A percentile compares a stretch with the other conserved stretches of the same genome.
Conservation (phyloP, 306 rosid genomes). For the Astragalus glycyphyllos region DNA sequence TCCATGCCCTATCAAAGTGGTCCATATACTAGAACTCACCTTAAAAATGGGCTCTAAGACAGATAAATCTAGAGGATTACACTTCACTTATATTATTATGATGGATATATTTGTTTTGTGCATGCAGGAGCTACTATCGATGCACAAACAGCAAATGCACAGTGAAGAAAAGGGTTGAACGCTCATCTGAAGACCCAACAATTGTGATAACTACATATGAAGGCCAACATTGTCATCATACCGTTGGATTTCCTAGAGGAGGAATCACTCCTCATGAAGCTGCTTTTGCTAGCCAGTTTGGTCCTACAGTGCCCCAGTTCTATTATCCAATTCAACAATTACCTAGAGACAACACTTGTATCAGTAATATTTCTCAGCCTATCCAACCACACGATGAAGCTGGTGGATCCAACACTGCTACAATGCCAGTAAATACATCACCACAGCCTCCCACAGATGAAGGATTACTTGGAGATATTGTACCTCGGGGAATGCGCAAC, state of each 20-base stretch:
- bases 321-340: slow-evolving; percentile 62
- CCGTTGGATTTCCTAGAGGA: slow-evolving; percentile 72
- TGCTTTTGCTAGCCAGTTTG: slow-evolving; percentile 47
- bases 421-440: slow-evolving; percentile 34
- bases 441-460: slow-evolving; percentile 54
- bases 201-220: slow-evolving; percentile 91
- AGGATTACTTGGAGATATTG: slow-evolving; percentile 91
- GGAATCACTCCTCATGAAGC: slow-evolving; percentile 59
- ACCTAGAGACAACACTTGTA: slow-evolving; percentile 41
- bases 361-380: slow-evolving; percentile 37
- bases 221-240: slow-evolving; percentile 96
- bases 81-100: no score
- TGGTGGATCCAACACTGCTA: slow-evolving; percentile 32
- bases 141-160: slow-evolving; percentile 98
- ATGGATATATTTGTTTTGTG: slow-evolving; percentile 21
- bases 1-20: no score
- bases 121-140: slow-evolving; percentile 96
- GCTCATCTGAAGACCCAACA: slow-evolving; percentile 83
- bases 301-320: slow-evolving; percentile 59
- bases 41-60: no score
- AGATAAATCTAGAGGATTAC: no score
- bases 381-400: slow-evolving; percentile 40
- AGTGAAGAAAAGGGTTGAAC: slow-evolving; percentile 95
- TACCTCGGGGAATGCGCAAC: slow-evolving; percentile 81
- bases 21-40: no score